Evolutionary conservation across 768 basidiomycete species (phyloP), one percentile per base, ranked within the genome.

Genomic region (Xerocomellus chrysenteron): DNA sequence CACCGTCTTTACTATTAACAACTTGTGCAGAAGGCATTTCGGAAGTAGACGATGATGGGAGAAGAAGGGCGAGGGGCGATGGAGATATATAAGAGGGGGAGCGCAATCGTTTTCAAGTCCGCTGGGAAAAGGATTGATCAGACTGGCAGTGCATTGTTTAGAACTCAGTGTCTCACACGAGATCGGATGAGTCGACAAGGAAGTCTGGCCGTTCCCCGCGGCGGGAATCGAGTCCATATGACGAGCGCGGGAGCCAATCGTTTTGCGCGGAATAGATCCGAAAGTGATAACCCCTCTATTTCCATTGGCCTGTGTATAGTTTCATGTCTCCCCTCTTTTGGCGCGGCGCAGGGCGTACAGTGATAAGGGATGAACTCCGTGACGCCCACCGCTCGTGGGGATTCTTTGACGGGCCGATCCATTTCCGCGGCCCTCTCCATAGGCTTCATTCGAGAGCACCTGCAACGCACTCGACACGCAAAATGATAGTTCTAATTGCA

Each of bases 21-120:
- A 87, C 82, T 70, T 85, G 80, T 55, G 80, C 61, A 59, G 88
- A 82, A 62, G 89, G 82, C 89, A 91, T 91, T n/a, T 43, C 56
- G 11, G 28, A 30, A n/a, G 37, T 28, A 21, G 42, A 39, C 8
- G 59, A 52, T 26, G 60, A 37, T 40, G 58, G 30, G 47, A 17
- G 47, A 49, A 46, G 41, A 33, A 44, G 36, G 11, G 35, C 51
- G 32, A 46, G 19, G 24, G 16, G 26, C 5, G 47, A 33, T 14
- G 47, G 35, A 17, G 39, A n/a, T 16, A 41, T 62, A 61, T 57
- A 65, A 58, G 61, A 55, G 49, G 50, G n/a, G 2, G 33, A 12
- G 45, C 40, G 24, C 21, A 50, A 19, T 39, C 52, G 32, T 50
- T 68, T 69, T 68, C 62, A 72, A 61, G 54, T 60, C 65, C 61